Base-by-base conservation (phyloP, 169 alveolate genomes). In the Plasmodium ovale region DNA sequence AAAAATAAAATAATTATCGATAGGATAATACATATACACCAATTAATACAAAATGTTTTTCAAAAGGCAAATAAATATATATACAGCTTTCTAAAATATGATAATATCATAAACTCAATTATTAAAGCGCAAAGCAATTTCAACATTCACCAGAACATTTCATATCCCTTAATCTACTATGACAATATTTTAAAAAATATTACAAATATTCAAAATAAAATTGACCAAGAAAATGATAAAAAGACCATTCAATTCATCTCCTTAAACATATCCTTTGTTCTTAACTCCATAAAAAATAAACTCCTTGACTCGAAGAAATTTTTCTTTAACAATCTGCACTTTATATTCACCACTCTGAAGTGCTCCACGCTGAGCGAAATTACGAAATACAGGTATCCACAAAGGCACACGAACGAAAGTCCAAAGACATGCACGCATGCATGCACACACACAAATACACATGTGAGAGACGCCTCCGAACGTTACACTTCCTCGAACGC, bases 21-120 rank as follows among this genome's bases (percentile, higher is more conserved):
- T 47, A 67, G 90, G 58, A 82, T 82, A 56, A 82, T 82, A 49
- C 82, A 82, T 56, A 82, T 82, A 65, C 90, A 82, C 65, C 90
- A 82, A 29, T 39, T 82, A 33, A 82, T 65, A 27, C 90, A 82
- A 82, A 82, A 82, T 29, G 90, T 82, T 6, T 82, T 82, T 33
- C 90, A 82, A 65, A 82, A 82, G 58, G 90, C 90, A 0, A 82
- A 82, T 69, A 82, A 82, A 82, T 82, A 82, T 58, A 82, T 82
- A 29, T 82, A 82, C 59, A 82, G 90, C 21, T 82, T 82, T 67
- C n/a, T 82, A 58, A 82, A 82, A 7, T 82, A 82, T 21, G 90
- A 82, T 53, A 82, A 82, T 67, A 82, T 82, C 19, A 82, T 82
- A 23, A 82, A 65, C 31, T 49, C 79, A 35, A 82, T 82, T 37